Evolutionary conservation across 2,329 filamentous ascomycete genomes (phyloP).

Genomic region (Aureobasidium melanogenum): DNA sequence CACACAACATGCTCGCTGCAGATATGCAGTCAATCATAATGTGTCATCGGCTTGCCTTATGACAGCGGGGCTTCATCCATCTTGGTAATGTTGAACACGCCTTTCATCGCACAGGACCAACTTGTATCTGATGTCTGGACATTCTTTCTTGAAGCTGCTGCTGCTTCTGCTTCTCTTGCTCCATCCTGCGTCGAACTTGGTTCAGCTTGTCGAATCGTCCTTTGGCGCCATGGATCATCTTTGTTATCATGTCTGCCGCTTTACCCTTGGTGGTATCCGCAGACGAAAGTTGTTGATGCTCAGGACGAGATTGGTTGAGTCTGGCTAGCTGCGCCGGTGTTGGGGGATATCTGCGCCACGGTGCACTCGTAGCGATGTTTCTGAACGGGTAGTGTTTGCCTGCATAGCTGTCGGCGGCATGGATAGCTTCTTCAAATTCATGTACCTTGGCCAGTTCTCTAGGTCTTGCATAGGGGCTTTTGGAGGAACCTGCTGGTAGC

Average conservation of each 20-base stretch:
- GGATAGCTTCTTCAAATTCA: constrained; percentile 66
- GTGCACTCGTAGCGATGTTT: constrained; percentile 57
- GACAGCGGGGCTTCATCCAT: not conserved
- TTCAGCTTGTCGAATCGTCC: constrained; percentile 42
- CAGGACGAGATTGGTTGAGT: constrained; percentile 55
- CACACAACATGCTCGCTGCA: not conserved
- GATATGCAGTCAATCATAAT: not conserved
- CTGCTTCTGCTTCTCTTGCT: constrained; percentile 29
- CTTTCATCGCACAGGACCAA: constrained; percentile 35
- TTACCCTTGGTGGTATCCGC: constrained; percentile 65
- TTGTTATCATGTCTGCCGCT: constrained; percentile 86
- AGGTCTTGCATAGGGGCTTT: constrained; percentile 57
- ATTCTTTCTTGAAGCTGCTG: constrained; percentile 30
- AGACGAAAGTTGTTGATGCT: constrained; percentile 45
- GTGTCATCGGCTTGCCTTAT: not conserved
- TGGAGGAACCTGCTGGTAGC: constrained; percentile 26
- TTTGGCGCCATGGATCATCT: constrained; percentile 74
- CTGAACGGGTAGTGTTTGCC: constrained; percentile 31
- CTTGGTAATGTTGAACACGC: not conserved
- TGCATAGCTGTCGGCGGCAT: constrained; percentile 64
- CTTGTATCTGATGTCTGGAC: constrained; percentile 34
- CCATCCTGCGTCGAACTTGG: constrained; percentile 11
- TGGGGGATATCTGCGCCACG: constrained; percentile 63
- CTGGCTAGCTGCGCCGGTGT: constrained; percentile 54
- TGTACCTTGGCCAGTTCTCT: constrained; percentile 56